A percentile compares a stretch with the other conserved stretches of the same genome.
These are phyloP conservation scores for Yamadazyma akitaensis DNA, from an alignment of 805 yeast genomes.

Conservation along the genomic window DNA sequence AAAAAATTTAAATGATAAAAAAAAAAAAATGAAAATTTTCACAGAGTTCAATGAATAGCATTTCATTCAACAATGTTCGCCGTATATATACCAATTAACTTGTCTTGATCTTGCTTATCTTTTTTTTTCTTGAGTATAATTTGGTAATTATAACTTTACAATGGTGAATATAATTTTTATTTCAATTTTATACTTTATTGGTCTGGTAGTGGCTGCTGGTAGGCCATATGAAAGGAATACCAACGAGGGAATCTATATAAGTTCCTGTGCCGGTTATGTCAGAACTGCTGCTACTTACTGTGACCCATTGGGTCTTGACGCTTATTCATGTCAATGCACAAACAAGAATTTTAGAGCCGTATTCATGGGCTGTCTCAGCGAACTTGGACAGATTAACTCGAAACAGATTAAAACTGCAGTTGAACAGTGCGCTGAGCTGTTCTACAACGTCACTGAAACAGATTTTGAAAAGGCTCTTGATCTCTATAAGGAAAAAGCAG, in stretches of 20 bases:
- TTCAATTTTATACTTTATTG: neutral
- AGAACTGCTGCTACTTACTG: constrained; percentile 8
- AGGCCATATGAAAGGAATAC: neutral
- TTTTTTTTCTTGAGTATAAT: too few relatives aligned
- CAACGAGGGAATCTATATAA: too few relatives aligned
- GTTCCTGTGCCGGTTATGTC: constrained; percentile 1
- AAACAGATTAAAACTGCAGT: constrained; percentile 9
- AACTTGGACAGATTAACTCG: constrained; percentile 7
- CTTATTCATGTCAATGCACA: constrained; percentile 21
- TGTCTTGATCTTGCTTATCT: too few relatives aligned
- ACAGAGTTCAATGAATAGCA: too few relatives aligned
- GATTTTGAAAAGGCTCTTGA: constrained; percentile 13
- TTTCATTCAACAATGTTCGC: too few relatives aligned
- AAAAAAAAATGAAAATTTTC: too few relatives aligned
- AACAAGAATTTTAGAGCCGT: constrained; percentile 28
- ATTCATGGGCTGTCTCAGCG: constrained; percentile 25
- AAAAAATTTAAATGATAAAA: too few relatives aligned
- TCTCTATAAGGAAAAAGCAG: constrained; percentile 16
- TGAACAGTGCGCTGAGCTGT: constrained; percentile 16
- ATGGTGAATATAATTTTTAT: neutral
- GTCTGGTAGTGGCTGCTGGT: neutral
- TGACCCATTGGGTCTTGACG: constrained; percentile 1
- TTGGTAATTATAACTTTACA: too few relatives aligned
- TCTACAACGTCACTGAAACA: constrained; percentile 19
- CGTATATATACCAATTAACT: too few relatives aligned